Conservation (phyloP, 2,329 filamentous ascomycete species). For the Pyrenophora graminea region DNA sequence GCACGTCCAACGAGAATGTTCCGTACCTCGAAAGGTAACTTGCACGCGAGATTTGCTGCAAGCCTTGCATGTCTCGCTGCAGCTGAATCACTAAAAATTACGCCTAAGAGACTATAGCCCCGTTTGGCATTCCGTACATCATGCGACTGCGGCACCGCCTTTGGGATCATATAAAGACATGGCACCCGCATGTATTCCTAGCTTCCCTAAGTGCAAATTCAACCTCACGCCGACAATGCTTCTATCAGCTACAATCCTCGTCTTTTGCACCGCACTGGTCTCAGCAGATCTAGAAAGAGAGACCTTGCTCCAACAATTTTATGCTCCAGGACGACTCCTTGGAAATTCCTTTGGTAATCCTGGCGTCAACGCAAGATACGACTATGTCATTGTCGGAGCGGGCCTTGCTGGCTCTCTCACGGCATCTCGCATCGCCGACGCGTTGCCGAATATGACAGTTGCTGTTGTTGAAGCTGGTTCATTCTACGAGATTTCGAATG, state of each 20-base stretch:
- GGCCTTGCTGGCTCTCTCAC: conserved; percentile 28
- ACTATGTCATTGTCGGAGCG: conserved; percentile 34
- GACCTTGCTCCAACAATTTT: conserved; percentile 12
- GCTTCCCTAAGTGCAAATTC: background rate
- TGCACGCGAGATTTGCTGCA: conserved; percentile 4
- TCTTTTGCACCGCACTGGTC: background rate
- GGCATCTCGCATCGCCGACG: conserved; percentile 25
- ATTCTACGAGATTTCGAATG: conserved; percentile 34
- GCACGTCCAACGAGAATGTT: background rate
- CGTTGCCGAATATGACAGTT: conserved; percentile 13
- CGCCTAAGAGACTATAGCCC: background rate
- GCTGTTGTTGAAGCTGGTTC: conserved; percentile 34
- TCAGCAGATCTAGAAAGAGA: conserved; percentile 4
- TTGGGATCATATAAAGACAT: background rate
- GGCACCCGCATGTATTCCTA: background rate
- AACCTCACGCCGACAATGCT: background rate
- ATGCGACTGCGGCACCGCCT: background rate
- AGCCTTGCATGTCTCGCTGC: background rate
- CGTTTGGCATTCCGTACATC: background rate
- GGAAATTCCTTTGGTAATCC: conserved; percentile 26
- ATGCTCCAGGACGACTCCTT: conserved; percentile 10
- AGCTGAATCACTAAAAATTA: background rate
- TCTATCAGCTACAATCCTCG: background rate
- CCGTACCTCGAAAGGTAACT: background rate
- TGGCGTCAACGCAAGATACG: conserved; percentile 26